Evolutionary conservation across 345 rosid species (phyloP), one percentile per base, ranked within the genome.

Genomic region (Acer campestre): DNA sequence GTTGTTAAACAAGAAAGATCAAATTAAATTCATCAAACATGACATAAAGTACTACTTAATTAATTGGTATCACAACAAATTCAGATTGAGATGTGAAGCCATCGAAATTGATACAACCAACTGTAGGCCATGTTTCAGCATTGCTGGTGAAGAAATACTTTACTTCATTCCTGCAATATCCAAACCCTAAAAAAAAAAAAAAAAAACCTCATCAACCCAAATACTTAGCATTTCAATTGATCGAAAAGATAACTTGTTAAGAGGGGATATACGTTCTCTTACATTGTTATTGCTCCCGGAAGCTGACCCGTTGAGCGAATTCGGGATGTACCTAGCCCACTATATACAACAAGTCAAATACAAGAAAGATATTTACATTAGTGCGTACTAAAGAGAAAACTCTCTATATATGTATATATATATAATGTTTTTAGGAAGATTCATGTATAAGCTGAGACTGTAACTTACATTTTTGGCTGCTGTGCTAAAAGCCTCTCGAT

Each of bases 291-390:
- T 82, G 86, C 85, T 82, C 77, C 92, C 91, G 10, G 94, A 88
- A 80, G 83, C 74, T 16, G 97, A 84, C 55, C 89, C 88, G 12
- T 81, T 71, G 56, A 92, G 84, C 23, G 99, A 86, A 66, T 88
- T 88, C 77, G 99, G 99, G 67, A 93, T 82, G 86, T 93, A 93
- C 92, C 96, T 92, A 56, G 99, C 96, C 98, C 98, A 93, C 98
- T 23, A 6, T 68, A 46, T 42, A 46, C 1, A 31, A 27, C 38
- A 31, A 31, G 38, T 31, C 3, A 31, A 6, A 31, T 31, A 31
- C 4, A 31, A 14, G 62, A 10, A 3, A 25, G 22, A 72, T 22
- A 35, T 35, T 35, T 35, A 35, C 6, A 35, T 35, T 4, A 4
- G 38, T 35, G 38, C 4, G 6, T 35, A 35, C 6, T 35, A 31